Percentiles rank a stretch among this genome's conserved stretches.
Conservation (phyloP, 1,139 yeast species). For the Saccharomyces hybrid region DNA sequence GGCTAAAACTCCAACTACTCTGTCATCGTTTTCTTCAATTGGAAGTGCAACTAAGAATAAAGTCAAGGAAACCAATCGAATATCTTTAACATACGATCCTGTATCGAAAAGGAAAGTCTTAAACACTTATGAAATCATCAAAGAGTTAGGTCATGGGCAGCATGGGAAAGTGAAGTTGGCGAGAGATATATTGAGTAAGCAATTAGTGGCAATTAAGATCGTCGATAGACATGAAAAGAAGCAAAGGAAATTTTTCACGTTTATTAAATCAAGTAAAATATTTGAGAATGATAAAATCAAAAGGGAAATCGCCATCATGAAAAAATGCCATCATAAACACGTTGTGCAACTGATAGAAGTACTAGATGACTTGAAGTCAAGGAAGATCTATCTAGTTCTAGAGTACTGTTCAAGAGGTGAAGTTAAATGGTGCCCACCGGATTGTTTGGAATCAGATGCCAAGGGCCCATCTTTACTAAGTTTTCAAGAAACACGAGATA, state of each 20-base stretch:
- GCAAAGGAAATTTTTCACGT: conserved; percentile 20
- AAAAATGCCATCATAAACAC: conserved; percentile 85
- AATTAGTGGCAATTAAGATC: conserved; percentile 85
- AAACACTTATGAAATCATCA: conserved; percentile 82
- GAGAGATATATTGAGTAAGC: conserved; percentile 57
- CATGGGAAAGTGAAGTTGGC: conserved; percentile 97
- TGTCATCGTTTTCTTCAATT: background rate
- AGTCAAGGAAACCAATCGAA: conserved; percentile 80
- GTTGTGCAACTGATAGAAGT: conserved; percentile 88
- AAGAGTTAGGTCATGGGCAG: conserved; percentile 90
- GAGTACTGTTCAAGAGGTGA: conserved; percentile 94
- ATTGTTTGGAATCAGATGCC: conserved; percentile 39
- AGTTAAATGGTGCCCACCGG: conserved; percentile 58
- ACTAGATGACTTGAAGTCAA: conserved; percentile 73
- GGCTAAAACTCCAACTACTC: background rate
- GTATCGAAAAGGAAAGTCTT: conserved; percentile 73
- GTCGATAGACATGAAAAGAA: conserved; percentile 62
- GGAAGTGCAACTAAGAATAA: conserved; percentile 16
- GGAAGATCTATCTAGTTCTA: conserved; percentile 82
- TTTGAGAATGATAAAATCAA: conserved; percentile 51
- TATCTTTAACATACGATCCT: conserved; percentile 84
- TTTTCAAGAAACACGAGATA: conserved; percentile 57
- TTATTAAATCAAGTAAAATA: conserved; percentile 12
- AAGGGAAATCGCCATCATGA: conserved; percentile 92
- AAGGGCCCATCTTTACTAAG: conserved; percentile 54